Evolutionary conservation across 306 rosid genomes (phyloP).

Genomic region (Acacia confusa): DNA sequence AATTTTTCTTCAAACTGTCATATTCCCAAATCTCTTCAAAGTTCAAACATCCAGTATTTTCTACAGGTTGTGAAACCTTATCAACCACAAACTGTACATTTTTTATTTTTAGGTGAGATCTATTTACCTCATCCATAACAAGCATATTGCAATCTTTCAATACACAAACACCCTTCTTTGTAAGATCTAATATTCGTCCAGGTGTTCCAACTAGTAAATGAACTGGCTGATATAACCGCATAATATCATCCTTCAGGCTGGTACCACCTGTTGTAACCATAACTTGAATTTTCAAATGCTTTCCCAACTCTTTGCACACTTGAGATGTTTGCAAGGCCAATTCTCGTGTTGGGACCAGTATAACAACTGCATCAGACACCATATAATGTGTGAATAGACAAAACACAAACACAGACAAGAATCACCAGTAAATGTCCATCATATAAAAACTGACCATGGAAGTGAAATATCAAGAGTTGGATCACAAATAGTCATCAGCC

Average conservation of each 20-base stretch:
- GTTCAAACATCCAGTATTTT: conserved; percentile 13
- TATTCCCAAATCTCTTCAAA: conserved; percentile 13
- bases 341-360: conserved; percentile 95
- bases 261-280: conserved; percentile 99
- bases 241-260: conserved; percentile 93
- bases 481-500: conserved; percentile 8
- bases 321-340: conserved; percentile 98
- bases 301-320: conserved; percentile 97
- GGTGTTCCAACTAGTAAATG: conserved; percentile 98
- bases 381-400: conserved; percentile 17
- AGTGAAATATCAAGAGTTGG: neutral
- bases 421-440: neutral
- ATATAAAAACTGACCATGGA: neutral
- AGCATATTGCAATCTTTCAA: conserved; percentile 88
- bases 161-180: conserved; percentile 85
- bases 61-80: neutral
- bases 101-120: conserved; percentile 5
- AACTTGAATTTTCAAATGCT: conserved; percentile 90
- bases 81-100: conserved; percentile 3
- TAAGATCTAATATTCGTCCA: conserved; percentile 95
- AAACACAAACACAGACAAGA: conserved; percentile 8
- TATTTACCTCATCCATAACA: conserved; percentile 93
- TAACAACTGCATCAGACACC: conserved; percentile 61
- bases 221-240: conserved; percentile 98
- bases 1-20: neutral